Evolutionary conservation across 2,329 filamentous ascomycete genomes (phyloP), one percentile per base, ranked within the genome.

Genomic region (Nannizzia gypsea): DNA sequence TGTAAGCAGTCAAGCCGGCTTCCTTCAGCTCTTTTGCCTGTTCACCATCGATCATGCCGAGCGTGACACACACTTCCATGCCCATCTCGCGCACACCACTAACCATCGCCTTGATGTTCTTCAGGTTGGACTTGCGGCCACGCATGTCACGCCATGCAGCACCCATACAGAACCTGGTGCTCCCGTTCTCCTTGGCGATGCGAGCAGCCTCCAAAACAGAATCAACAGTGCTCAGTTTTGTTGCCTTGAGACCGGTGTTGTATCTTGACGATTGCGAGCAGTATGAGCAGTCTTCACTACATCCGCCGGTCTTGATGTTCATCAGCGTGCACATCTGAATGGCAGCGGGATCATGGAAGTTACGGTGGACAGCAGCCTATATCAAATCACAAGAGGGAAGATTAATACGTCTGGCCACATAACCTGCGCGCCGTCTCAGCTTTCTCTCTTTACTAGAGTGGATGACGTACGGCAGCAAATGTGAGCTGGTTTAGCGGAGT

Each of bases 271-370:
- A 91, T 74, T 95, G 90, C 1, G 90, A 88, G 73, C 90, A 95
- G 82, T 96, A 96, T 24, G 87, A 89, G 76, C 90, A 96, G 74
- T 96, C 90, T 73, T 95, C 90, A 66, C 84, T 90, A 75, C 90
- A 96, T 55, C 90, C 90, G 59, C 90, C 90, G 6, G 89, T 95
- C 72, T 96, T 96, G 78, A 96, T 96, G 79, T 95, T 95, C 88
- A 95, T 95, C 61, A 96, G 80, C 0, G 90, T 96, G 77, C 90
- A 96, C 74, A 95, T 87, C 74, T 96, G 90, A 64, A 96, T 89
- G 28, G 89, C 85, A 54, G 85, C 80, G 5, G 90, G 88, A 69
- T 88, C 82, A 75, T 95, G 90, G 77, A 95, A 95, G 67, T 87
- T 86, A 52, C 89, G 85, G 74, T 96, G 90, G 60, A 95, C 77